These are phyloP conservation scores for Picea glauca DNA, from an alignment of 75 land plant genomes.

Conservation along the genomic window DNA sequence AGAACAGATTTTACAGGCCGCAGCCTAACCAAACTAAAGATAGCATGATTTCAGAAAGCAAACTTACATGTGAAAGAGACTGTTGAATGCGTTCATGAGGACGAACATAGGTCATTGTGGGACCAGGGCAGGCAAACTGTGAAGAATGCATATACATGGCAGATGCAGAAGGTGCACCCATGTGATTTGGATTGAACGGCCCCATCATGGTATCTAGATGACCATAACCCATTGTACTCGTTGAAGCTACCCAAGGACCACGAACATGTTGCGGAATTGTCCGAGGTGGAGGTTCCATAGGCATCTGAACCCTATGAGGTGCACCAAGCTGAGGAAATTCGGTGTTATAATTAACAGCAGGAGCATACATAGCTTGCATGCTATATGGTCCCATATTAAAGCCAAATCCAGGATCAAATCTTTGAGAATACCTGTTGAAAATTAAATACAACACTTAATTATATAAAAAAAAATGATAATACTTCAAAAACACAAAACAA, in stretches of 20 bases:
- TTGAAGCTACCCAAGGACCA: constrained; percentile 54
- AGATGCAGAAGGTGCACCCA: constrained; percentile 39
- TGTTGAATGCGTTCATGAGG: constrained; percentile 70
- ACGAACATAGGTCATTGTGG: constrained; percentile 60
- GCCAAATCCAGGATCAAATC: constrained; percentile 99
- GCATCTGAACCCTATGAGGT: constrained; percentile 56
- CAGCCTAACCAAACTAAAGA: not conserved
- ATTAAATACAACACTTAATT: not conserved
- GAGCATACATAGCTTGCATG: constrained; percentile 86
- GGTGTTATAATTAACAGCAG: constrained; percentile 89
- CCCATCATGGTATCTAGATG: constrained; percentile 71
- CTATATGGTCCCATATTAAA: constrained; percentile 77
- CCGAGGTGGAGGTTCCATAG: constrained; percentile 59
- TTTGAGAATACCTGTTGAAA: constrained; percentile 72
- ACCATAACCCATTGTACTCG: constrained; percentile 41
- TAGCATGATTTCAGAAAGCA: not conserved
- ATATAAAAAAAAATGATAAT: not conserved
- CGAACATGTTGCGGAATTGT: constrained; percentile 50
- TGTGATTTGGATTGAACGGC: constrained; percentile 58
- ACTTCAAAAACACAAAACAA: not conserved
- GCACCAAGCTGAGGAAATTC: constrained; percentile 96
- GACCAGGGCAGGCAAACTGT: constrained; percentile 70
- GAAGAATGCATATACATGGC: constrained; percentile 67
- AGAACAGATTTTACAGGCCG: not conserved
- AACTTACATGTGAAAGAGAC: constrained; percentile 66